These are phyloP conservation scores for Lanmaoa pseudosensibilis DNA, from an alignment of 768 basidiomycete genomes.

Conservation along the genomic window DNA sequence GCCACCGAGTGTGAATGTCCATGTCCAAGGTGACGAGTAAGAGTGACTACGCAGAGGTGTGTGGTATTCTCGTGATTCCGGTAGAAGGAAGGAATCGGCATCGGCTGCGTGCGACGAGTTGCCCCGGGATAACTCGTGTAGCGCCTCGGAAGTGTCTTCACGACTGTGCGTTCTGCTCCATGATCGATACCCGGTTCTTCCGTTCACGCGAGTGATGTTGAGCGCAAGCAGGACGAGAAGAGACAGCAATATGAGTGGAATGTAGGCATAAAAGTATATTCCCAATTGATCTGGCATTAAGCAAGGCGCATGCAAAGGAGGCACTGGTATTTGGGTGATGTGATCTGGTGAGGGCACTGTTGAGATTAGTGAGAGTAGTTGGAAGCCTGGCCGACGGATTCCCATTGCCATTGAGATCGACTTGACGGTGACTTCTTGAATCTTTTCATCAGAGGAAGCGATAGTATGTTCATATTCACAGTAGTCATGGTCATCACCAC, in stretches of 20 bases:
- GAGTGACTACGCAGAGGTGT: constrained; percentile 13
- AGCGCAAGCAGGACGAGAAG: constrained; percentile 44
- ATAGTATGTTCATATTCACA: constrained; percentile 70
- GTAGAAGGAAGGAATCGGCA: constrained; percentile 17
- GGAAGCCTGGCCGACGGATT: constrained; percentile 81
- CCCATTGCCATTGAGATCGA: constrained; percentile 91
- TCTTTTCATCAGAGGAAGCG: constrained; percentile 23
- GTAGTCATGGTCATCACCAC: constrained; percentile 95
- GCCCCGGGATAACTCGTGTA: constrained; percentile 12
- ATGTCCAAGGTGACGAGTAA: constrained; percentile 19
- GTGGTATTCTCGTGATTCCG: constrained; percentile 14
- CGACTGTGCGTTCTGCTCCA: constrained; percentile 10
- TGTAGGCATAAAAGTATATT: constrained; percentile 73
- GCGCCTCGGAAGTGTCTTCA: constrained; percentile 5
- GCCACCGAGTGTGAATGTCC: constrained; percentile 28
- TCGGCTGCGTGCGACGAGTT: constrained; percentile 2
- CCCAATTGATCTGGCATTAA: constrained; percentile 80
- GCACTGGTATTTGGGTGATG: constrained; percentile 34
- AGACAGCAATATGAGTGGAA: constrained; percentile 65
- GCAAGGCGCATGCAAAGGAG: constrained; percentile 62
- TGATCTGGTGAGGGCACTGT: constrained; percentile 26
- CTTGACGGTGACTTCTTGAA: constrained; percentile 83
- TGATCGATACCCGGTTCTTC: constrained; percentile 3
- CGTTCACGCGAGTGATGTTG: constrained; percentile 22
- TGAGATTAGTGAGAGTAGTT: constrained; percentile 75